Conservation (phyloP, 2,329 filamentous ascomycete genomes). For the Fusarium metavorans region DNA sequence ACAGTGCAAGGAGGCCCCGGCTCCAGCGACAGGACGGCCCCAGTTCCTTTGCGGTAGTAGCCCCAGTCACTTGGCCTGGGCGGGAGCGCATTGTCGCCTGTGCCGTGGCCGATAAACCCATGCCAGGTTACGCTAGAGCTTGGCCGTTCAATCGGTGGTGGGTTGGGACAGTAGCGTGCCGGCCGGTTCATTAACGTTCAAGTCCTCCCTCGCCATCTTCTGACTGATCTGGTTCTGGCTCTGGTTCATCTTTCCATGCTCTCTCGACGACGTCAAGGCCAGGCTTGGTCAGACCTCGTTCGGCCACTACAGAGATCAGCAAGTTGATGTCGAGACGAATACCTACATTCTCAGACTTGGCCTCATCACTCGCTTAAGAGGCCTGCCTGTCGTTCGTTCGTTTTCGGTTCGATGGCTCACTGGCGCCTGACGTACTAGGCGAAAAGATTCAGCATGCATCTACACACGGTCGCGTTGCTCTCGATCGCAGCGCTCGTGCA, state of each 20-base stretch:
- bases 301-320: neutral
- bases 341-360: constrained; percentile 7
- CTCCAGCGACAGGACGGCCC: constrained; percentile 1
- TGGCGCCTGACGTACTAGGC: constrained; percentile 3
- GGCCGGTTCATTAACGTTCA: constrained; percentile 29
- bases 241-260: constrained; percentile 4
- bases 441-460: constrained; percentile 33
- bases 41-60: neutral
- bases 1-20: constrained; percentile 20
- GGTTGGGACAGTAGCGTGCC: constrained; percentile 26
- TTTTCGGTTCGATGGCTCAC: constrained; percentile 18
- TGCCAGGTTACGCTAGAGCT: constrained; percentile 27
- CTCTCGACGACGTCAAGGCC: constrained; percentile 10
- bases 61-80: constrained; percentile 16
- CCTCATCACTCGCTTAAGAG: constrained; percentile 33
- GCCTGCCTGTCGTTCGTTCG: constrained; percentile 7
- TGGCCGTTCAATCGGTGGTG: constrained; percentile 2
- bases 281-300: constrained; percentile 1
- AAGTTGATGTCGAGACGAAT: constrained; percentile 9
- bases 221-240: constrained; percentile 6
- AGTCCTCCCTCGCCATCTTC: constrained; percentile 22
- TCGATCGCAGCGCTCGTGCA: constrained; percentile 28
- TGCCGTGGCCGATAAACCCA: constrained; percentile 16
- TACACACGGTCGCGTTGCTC: constrained; percentile 34
- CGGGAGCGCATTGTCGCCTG: constrained; percentile 8